Evolutionary conservation across 352 stramenopile genomes (phyloP).

Genomic region (Globisporangium ultimum): DNA sequence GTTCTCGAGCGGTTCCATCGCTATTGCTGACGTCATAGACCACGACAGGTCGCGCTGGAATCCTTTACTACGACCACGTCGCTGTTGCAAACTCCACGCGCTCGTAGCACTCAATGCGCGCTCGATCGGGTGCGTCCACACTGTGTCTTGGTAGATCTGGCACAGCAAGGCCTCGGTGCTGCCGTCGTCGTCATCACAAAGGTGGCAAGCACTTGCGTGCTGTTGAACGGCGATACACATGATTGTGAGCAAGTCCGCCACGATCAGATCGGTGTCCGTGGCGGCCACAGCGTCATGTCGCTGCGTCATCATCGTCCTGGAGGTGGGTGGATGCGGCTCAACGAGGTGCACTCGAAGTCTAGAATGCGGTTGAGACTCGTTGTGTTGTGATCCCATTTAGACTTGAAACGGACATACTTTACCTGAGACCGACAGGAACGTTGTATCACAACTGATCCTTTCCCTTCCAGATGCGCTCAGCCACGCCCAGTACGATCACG

Average conservation of each 20-base stretch:
- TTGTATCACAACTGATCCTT: too few relatives aligned
- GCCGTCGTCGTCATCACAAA: too few relatives aligned
- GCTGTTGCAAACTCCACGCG: conserved; percentile 12
- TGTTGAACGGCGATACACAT: conserved; percentile 10
- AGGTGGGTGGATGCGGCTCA: background rate
- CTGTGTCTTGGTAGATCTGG: background rate
- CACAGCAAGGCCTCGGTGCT: background rate
- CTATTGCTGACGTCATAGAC: background rate
- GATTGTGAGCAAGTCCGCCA: conserved; percentile 7
- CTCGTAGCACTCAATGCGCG: conserved; percentile 1
- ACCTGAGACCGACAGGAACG: too few relatives aligned
- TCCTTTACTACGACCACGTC: background rate
- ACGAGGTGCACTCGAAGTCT: too few relatives aligned
- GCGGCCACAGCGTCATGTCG: background rate
- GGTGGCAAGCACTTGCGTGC: background rate
- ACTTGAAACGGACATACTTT: too few relatives aligned
- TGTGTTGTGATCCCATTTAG: too few relatives aligned
- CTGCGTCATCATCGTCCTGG: background rate
- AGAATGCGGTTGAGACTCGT: too few relatives aligned
- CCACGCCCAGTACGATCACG: conserved; percentile 3
- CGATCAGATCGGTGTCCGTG: background rate
- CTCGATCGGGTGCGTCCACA: conserved; percentile 11
- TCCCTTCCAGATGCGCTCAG: background rate
- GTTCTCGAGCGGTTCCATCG: background rate
- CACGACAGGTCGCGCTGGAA: conserved; percentile 7